Percentiles rank a stretch among this genome's conserved stretches.
Conservation (phyloP, 164 flowering plant genomes). For the Vitis riparia region DNA sequence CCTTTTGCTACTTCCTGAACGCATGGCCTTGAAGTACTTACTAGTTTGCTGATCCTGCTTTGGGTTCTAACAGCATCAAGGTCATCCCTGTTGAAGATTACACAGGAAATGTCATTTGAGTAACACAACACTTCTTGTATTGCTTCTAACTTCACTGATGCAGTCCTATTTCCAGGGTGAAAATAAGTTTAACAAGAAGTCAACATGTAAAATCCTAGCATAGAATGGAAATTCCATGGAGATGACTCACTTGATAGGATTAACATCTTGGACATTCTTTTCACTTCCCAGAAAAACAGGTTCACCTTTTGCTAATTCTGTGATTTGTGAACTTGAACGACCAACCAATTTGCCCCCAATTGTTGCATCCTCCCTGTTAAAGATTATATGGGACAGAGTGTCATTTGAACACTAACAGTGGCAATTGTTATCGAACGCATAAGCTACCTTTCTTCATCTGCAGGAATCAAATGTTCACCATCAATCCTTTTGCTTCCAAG, state of each 20-base stretch:
- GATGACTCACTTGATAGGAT: constrained; percentile 16
- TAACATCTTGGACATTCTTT: constrained; percentile 10
- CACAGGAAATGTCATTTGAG: neutral
- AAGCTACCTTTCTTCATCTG: constrained; percentile 30
- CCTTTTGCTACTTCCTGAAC: constrained; percentile 16
- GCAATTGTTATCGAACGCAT: constrained; percentile 6
- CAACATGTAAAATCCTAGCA: neutral
- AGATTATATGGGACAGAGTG: constrained; percentile 2
- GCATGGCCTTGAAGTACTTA: constrained; percentile 9
- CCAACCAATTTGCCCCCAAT: constrained; percentile 22
- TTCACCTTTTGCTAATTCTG: constrained; percentile 18
- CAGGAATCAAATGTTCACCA: constrained; percentile 8
- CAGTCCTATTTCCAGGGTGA: neutral
- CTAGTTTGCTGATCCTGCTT: constrained; percentile 21
- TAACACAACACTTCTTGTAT: neutral
- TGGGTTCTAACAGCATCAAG: constrained; percentile 14
- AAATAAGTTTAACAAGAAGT: neutral
- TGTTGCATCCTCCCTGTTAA: constrained; percentile 30
- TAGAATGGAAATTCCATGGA: neutral
- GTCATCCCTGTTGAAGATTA: constrained; percentile 23
- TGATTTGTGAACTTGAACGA: constrained; percentile 12
- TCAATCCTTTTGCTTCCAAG: constrained; percentile 17
- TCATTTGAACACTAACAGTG: constrained; percentile 2
- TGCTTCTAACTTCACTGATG: neutral
- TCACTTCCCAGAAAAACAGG: constrained; percentile 19